Evolutionary conservation across 2,329 filamentous ascomycete genomes (phyloP), one percentile per base, ranked within the genome.

Genomic region (Neocucurbitaria cava): DNA sequence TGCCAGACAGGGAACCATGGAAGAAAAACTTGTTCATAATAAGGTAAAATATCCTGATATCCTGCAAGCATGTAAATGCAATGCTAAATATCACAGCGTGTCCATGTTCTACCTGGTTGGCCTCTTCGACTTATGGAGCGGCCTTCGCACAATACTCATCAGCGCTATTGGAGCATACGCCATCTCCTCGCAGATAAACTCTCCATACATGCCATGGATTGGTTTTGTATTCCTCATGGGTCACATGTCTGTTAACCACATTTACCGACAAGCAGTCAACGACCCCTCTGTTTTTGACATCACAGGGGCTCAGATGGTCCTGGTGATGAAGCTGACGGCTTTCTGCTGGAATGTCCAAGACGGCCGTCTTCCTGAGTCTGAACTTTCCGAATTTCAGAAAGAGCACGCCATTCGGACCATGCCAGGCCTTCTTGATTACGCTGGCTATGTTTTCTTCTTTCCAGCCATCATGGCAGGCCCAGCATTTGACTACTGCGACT

Each of bases 341-440:
- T 99, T 99, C 72, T 96, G 92, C 79, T 99, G 95, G 95, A 98
- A 98, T 72, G 89, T 98, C 8, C 92, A 95, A 68, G 95, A 99
- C 74, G 96, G 95, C 18, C 87, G 89, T 54, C 82, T 96, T 18
- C 87, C 91, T 3, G 86, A 89, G 17, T 83, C 89, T 39, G 86
- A 93, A 53, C 85, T 99, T n/a, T 91, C 90, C 0, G 91, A 95
- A 45, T 86, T 89, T 41, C 95, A 99, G 74, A 93, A 89, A 70
- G 90, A 93, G 61, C 87, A 91, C 26, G 89, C 90, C 42, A 83
- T 99, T 38, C 83, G 82, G 48, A 78, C 90, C 41, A 82, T 99
- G 50, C 96, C 96, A 0, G 76, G 80, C 18, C 71, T 95, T 1
- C 78, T 97, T 30, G 90, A 98, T 77, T 99, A 90, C 71, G 82